Base-by-base conservation (phyloP, 768 basidiomycete genomes). In the Auricularia sp. region DNA sequence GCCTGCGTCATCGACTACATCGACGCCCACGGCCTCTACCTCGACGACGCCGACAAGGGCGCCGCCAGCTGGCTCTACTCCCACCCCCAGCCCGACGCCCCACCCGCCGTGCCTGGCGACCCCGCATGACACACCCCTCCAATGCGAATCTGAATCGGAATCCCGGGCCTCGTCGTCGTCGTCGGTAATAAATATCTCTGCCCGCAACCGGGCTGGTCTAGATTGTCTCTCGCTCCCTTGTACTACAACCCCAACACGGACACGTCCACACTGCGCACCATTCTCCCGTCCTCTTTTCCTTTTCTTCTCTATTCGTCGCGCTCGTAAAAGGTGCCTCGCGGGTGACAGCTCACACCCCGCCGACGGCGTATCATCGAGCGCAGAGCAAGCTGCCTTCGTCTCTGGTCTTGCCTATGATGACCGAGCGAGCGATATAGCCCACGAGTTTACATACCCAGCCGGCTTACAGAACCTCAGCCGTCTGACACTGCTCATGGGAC, bases 1-100 rank as follows among this genome's bases (percentile, higher is more conserved):
- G 83, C 88, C 61, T 83, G 86, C 43, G 96, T 98, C 60, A 91
- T 95, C 66, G 87, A 94, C 67, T 99, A 99, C 73, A 99, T 98
- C 76, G 88, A 93, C 73, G 81, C 90, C 72, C 79, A 95, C 68
- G 83, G 86, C 58, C 72, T 81, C 60, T 80, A 80, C 63, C 69
- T 70, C 35, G 72, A 74, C 42, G 64, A 64, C 16, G 12, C 56
- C 29, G 56, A 59, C 56, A 59, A 59, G 56, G 34, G 34, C 56
- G 56, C 56, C 29, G 23, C 23, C 34, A 29, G 7, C 23, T 59
- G 56, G 56, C 34, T 59, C 29, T 59, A 59, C 56, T 14, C 11
- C 11, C 56, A 59, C 11, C 56, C 47, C 21, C 11, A 51, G 11
- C 11, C 47, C 21, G 47, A 8, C 11, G 11, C 47, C 18, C 21